Evolutionary conservation across 2,329 filamentous ascomycete genomes (phyloP), one percentile per base, ranked within the genome.

Genomic region (Aspergillus sp.): DNA sequence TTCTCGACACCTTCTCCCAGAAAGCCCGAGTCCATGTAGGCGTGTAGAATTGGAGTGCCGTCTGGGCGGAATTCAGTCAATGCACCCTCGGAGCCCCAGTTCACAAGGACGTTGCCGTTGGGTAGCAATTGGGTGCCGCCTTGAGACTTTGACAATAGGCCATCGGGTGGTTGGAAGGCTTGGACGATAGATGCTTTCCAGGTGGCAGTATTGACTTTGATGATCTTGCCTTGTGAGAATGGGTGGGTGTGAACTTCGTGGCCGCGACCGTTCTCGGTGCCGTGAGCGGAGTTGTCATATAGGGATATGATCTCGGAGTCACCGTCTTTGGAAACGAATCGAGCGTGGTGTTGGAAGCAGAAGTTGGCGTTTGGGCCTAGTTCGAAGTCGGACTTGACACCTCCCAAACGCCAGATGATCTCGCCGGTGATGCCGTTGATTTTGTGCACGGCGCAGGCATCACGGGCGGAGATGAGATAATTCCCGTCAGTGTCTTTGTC

Each of bases 341-440:
- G 67, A 36, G 71, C 66, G 70, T 75, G 69, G 68, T 78, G 71
- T 53, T 76, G 74, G 44, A 66, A 67, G 5, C 70, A 71, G 60
- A 74, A 75, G 13, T 65, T 68, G 54, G 74, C 75, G 48, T 73
- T 66, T 52, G 68, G 63, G 8, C n/a, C 49, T 52, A 68, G 63
- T 11, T n/a, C 49, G 53, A 75, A 74, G 50, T 72, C 58, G 8
- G 67, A 70, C 15, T 70, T 59, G 6, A 56, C 54, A 2, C 74
- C 75, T 17, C 75, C 74, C 2, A 78, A 68, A 3, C 71, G 67
- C 76, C 76, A 78, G 32, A 76, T 58, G 27, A 78, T 68, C 15
- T 60, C 60, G 6, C 74, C 72, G 50, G 73, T 68, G 4, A 64
- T 47, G 1, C 74, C 73, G 2, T 71, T 74, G 19, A 78, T 70